Evolutionary conservation across 176 grass and related monocot genomes (phyloP), one percentile per base, ranked within the genome.

Genomic region (Paspalum notatum): DNA sequence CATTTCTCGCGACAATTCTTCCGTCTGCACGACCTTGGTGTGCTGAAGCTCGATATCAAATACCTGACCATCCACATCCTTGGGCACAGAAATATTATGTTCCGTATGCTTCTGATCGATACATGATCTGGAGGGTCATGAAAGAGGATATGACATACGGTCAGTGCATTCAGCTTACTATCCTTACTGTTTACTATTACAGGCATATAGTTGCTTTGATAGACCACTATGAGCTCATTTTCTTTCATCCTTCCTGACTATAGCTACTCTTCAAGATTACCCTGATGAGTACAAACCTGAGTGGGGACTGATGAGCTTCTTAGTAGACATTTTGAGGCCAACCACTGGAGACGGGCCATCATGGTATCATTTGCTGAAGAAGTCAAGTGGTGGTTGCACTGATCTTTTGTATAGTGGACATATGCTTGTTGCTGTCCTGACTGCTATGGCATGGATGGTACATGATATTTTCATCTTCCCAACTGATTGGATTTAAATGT

Each of bases 381-480:
- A 85, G 89, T 91, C 96, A 44, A 89, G 96, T 20, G 95, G 95
- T 61, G 92, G 95, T 63, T 98, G 95, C 77, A 98, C 84, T 78
- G 96, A 98, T 81, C 88, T 98, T 79, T 78, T 98, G 59, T 98
- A 91, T 57, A 98, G 96, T 80, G 96, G 96, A 32, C 92, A 97
- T 83, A 97, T 97, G 92, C 74, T 97, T 87, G 95, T 97, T 68
- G 77, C 95, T 58, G 90, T 94, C 50, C 83, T 97, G 58, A 97
- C 95, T 74, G 92, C 92, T 84, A 94, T 97, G 90, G 94, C 94
- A 40, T 97, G 94, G 94, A 94, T 80, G 80, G 94, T 94, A 94
- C 25, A 75, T 1, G 55, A 65, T 72, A 41, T 32, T 81, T 74
- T 55, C 50, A 21, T 13, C 49, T 80, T 52, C 27, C 20, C 11